Evolutionary conservation across 768 basidiomycete genomes (phyloP).

Genomic region (Calocera viscosa): DNA sequence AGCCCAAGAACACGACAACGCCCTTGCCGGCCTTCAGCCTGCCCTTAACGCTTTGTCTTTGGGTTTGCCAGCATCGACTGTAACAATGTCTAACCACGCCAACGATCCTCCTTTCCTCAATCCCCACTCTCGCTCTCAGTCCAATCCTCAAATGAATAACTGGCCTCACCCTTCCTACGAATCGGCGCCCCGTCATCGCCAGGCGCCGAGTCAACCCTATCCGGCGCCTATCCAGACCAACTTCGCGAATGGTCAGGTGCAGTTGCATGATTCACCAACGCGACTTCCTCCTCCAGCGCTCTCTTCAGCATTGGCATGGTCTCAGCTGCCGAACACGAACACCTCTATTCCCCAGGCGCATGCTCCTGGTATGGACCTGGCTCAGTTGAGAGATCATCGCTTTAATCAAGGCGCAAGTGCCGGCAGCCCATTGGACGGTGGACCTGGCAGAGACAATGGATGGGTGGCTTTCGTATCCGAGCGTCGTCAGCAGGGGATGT

Average conservation of each 20-base stretch:
- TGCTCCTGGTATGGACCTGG: background rate
- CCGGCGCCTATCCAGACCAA: constrained; percentile 8
- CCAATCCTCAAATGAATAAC: constrained; percentile 2
- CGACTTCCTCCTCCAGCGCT: background rate
- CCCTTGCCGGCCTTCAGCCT: background rate
- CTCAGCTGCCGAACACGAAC: constrained; percentile 1
- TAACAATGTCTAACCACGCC: background rate
- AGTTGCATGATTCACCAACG: background rate
- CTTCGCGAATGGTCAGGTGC: background rate
- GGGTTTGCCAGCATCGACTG: constrained; percentile 3
- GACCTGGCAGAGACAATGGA: background rate
- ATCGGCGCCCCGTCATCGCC: background rate
- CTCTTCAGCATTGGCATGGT: background rate
- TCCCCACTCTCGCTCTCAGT: constrained; percentile 3
- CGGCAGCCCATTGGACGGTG: background rate
- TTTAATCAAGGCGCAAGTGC: background rate
- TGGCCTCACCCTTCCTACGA: background rate
- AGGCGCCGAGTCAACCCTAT: background rate
- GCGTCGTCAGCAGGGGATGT: background rate
- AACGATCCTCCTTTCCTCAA: constrained; percentile 1
- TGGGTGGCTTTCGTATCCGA: background rate
- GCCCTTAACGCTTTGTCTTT: background rate
- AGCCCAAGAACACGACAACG: constrained; percentile 6
- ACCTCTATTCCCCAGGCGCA: background rate
- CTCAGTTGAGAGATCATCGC: background rate